Evolutionary conservation across 2,329 filamentous ascomycete genomes (phyloP).

Genomic region (Periconia sp.): DNA sequence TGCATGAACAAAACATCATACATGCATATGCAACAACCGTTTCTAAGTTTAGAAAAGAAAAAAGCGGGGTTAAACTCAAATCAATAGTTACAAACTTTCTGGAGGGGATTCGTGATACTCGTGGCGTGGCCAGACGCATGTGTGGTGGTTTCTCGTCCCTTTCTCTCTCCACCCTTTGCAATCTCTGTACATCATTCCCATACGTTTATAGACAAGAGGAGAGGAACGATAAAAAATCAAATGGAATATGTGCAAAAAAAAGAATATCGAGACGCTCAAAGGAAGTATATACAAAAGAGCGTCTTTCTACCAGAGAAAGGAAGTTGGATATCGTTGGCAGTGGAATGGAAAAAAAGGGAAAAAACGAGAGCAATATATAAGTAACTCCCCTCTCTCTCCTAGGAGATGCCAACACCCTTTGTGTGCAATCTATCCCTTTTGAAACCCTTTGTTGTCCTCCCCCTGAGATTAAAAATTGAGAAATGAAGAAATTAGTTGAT

Average conservation of each 20-base stretch:
- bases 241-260: conserved; percentile 13
- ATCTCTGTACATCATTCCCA: too few relatives aligned
- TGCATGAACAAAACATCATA: conserved; percentile 20
- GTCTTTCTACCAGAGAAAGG: conserved; percentile 30
- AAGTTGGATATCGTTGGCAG: conserved; percentile 9
- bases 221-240: conserved; percentile 6
- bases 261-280: conserved; percentile 18
- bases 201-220: conserved; percentile 1
- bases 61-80: neutral
- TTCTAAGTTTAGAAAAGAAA: neutral
- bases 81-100: neutral
- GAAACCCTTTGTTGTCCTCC: neutral
- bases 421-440: neutral
- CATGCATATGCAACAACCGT: too few relatives aligned
- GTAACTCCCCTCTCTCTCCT: neutral
- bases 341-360: conserved; percentile 8
- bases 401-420: neutral
- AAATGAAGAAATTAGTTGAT: conserved; percentile 4
- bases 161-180: too few relatives aligned
- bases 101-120: neutral
- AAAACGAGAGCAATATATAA: neutral
- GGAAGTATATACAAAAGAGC: conserved; percentile 29
- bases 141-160: too few relatives aligned
- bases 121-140: neutral
- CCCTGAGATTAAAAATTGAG: conserved; percentile 6